Evolutionary conservation across 441 rosid species (phyloP).

Genomic region (Gossypium aridum): DNA sequence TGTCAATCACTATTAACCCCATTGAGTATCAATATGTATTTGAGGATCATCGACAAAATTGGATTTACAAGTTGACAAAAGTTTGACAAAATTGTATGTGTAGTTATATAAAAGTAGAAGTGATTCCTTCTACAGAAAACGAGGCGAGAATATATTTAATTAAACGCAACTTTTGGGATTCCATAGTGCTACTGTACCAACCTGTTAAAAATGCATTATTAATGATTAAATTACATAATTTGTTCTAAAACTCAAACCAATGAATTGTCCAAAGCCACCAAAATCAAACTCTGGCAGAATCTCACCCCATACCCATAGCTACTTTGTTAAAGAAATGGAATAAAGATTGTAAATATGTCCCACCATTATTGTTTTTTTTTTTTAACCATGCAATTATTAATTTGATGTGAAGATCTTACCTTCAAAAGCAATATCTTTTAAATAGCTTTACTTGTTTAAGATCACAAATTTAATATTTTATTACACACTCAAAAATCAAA

Average conservation of each 20-base stretch:
- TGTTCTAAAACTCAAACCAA: neutral
- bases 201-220: neutral
- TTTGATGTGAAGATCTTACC: neutral
- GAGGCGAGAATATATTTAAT: neutral
- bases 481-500: constrained; percentile 11
- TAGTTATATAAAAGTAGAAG: no score
- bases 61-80: no score
- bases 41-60: no score
- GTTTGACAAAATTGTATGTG: no score
- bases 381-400: neutral
- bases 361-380: neutral
- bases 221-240: neutral
- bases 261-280: neutral
- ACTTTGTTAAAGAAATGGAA: neutral
- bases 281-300: neutral
- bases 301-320: neutral
- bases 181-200: neutral
- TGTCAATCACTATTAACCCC: no score
- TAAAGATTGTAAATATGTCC: neutral
- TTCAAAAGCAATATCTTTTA: neutral
- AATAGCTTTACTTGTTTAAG: neutral
- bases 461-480: neutral
- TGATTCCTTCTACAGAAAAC: neutral
- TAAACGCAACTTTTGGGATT: neutral
- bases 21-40: no score